Base-by-base conservation (phyloP, 2,329 filamentous ascomycete genomes). In the Aspergillus persii region DNA sequence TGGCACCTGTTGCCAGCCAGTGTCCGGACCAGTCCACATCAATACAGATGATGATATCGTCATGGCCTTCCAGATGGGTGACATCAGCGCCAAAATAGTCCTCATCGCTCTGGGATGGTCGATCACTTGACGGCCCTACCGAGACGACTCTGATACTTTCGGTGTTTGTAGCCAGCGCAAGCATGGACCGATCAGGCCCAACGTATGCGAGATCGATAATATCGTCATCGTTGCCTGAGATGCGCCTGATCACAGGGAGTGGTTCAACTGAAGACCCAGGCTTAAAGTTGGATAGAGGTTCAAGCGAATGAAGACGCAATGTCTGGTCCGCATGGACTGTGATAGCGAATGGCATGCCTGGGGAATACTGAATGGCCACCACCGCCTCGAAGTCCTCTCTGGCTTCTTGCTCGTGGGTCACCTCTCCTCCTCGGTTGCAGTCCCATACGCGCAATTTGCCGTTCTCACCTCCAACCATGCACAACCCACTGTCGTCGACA, bases 21-120 rank as follows among this genome's bases (percentile, higher is more conserved):
- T 95, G 88, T 0, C 96, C 96, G 8, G 95, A 98, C 92, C 92
- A 96, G 76, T 99, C 95, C 2, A 92, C 88, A 72, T 97, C 93
- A 46, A 99, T 81, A 59, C 92, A 93, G 67, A 99, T 96, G 61
- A 99, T 90, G 54, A 99, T 97, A 67, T 99, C 95, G 53, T 93
- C 88, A 67, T 99, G 95, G 1, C 95, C 95, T 70, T 91, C 91
- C 2, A 99, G 82, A 27, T 95, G 80, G 2, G 88, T 91, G 44
- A 96, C 83, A 69, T 99, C 95, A 61, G 93, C 91, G 12, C 95
- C 95, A 73, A 98, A 97, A 71, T 93, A 95, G 27, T 74, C 29
- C 81, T 80, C 31, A 44, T 64, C 68, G 39, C 71, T 68, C 4
- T 76, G 75, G 11, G 69, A 69, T 5, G 66, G 66, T 46, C 71